Percentiles rank a stretch among this genome's conserved stretches.
phyloP scores from a whole-genome alignment of 345 rosid species.

The Raphanus raphanistrum region DNA sequence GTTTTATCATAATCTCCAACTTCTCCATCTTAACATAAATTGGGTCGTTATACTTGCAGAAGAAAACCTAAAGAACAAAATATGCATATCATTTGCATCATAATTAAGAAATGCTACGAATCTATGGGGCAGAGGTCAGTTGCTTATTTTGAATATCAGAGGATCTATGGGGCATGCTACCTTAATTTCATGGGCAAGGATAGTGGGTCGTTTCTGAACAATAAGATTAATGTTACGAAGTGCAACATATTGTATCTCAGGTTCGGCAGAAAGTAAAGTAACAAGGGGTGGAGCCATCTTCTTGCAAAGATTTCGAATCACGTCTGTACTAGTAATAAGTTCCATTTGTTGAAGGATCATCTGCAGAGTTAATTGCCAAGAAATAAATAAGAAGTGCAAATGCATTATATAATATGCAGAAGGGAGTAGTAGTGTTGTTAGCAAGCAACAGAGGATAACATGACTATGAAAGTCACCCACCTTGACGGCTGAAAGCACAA shows the following conservation, averaged over 20 bases:
- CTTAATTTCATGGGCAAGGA: slow-evolving; percentile 99
- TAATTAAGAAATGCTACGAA: slow-evolving; percentile 8
- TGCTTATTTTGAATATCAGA: too few relatives aligned
- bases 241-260: slow-evolving; percentile 99
- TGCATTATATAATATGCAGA: slow-evolving; percentile 21
- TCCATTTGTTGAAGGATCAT: slow-evolving; percentile 99
- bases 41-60: slow-evolving; percentile 99
- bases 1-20: slow-evolving; percentile 98
- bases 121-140: neutral
- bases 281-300: slow-evolving; percentile 99
- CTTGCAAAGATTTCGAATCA: slow-evolving; percentile 98
- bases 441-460: slow-evolving; percentile 1
- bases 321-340: slow-evolving; percentile 92
- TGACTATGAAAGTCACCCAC: slow-evolving; percentile 38
- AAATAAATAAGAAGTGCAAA: neutral
- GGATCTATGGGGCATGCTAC: slow-evolving; percentile 42
- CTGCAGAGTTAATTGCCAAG: slow-evolving; percentile 44
- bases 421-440: slow-evolving; percentile 7
- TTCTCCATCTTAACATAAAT: slow-evolving; percentile 99
- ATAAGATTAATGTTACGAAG: slow-evolving; percentile 94
- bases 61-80: slow-evolving; percentile 70
- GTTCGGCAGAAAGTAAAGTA: slow-evolving; percentile 96
- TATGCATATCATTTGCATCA: too few relatives aligned
- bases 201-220: slow-evolving; percentile 92
- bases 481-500: slow-evolving; percentile 99